A percentile compares a stretch with the other conserved stretches of the same genome.
Evolutionary conservation across 108 stramenopile genomes (phyloP).

Genomic region (Seminavis robusta): DNA sequence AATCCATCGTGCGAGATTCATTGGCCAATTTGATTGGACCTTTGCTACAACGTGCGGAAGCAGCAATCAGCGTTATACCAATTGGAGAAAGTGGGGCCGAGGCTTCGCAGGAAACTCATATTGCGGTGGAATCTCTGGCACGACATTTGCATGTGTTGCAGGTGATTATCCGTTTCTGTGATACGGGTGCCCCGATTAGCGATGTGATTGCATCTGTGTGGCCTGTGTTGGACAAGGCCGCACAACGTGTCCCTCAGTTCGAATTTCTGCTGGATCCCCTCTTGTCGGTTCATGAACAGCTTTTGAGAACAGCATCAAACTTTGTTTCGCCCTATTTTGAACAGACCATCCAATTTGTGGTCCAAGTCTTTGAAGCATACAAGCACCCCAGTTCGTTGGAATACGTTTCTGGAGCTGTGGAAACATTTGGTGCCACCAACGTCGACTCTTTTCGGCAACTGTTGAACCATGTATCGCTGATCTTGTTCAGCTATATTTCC

Average conservation of each 20-base stretch:
- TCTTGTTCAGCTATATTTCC: slow-evolving; percentile 34
- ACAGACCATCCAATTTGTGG: slow-evolving; percentile 43
- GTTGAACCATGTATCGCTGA: slow-evolving; percentile 16
- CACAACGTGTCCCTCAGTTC: slow-evolving; percentile 8
- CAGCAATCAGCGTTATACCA: slow-evolving; percentile 20
- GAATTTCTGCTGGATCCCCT: slow-evolving; percentile 22
- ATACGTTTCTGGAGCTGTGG: slow-evolving; percentile 55
- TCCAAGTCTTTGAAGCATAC: slow-evolving; percentile 50
- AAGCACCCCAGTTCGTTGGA: slow-evolving; percentile 32
- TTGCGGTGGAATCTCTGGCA: slow-evolving; percentile 29
- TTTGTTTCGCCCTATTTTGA: slow-evolving; percentile 47
- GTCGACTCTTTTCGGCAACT: not conserved
- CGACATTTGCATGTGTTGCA: slow-evolving; percentile 30
- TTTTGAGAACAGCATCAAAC: slow-evolving; percentile 33
- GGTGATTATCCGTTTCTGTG: slow-evolving; percentile 43
- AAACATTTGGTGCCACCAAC: slow-evolving; percentile 41
- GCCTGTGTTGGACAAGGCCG: slow-evolving; percentile 33
- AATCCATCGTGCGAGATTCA: slow-evolving; percentile 12
- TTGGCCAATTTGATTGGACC: slow-evolving; percentile 21
- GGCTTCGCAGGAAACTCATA: slow-evolving; percentile 17
- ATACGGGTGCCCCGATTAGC: slow-evolving; percentile 12
- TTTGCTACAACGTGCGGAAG: slow-evolving; percentile 21
- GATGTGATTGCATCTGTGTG: slow-evolving; percentile 30
- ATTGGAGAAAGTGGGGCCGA: slow-evolving; percentile 10
- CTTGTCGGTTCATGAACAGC: slow-evolving; percentile 21